Percentiles rank a stretch among this genome's conserved stretches.
Conservation (phyloP, 1,139 yeast genomes). For the Suhomyces guaymorum region DNA sequence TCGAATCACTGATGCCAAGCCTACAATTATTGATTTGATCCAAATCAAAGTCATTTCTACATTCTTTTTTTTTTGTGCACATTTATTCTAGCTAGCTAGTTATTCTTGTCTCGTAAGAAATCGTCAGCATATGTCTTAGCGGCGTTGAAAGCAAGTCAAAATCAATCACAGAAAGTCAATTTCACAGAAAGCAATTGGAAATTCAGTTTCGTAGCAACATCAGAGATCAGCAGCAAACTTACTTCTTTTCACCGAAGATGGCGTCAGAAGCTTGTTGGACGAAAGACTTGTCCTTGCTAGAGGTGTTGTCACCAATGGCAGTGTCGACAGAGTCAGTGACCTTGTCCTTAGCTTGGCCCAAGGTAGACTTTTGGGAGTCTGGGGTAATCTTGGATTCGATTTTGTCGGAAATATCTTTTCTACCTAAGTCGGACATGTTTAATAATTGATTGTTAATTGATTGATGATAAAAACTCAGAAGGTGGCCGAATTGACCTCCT, state of each 20-base stretch:
- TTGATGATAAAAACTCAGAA: no score
- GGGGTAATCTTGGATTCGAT: constrained; percentile 69
- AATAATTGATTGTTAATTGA: constrained; percentile 8
- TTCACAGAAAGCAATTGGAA: no score
- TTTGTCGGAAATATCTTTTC: constrained; percentile 75
- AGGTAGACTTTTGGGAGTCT: constrained; percentile 63
- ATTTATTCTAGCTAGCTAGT: neutral
- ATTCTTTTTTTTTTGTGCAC: neutral
- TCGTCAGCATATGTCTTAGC: no score
- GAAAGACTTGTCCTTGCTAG: constrained; percentile 66
- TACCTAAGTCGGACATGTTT: constrained; percentile 71
- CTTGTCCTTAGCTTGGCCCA: constrained; percentile 69
- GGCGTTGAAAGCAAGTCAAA: no score
- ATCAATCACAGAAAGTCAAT: no score
- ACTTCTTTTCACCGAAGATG: constrained; percentile 21
- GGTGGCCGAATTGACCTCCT: no score
- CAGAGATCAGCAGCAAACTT: constrained; percentile 5
- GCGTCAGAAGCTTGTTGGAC: constrained; percentile 67
- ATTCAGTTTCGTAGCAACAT: no score
- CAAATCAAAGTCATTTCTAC: no score
- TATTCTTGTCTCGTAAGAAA: no score
- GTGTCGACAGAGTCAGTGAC: constrained; percentile 68
- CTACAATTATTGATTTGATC: no score
- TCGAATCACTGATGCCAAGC: no score
- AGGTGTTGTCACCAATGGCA: constrained; percentile 57